Base-by-base conservation (phyloP, 441 rosid species). In the Pelargonium myrrhifolium region DNA sequence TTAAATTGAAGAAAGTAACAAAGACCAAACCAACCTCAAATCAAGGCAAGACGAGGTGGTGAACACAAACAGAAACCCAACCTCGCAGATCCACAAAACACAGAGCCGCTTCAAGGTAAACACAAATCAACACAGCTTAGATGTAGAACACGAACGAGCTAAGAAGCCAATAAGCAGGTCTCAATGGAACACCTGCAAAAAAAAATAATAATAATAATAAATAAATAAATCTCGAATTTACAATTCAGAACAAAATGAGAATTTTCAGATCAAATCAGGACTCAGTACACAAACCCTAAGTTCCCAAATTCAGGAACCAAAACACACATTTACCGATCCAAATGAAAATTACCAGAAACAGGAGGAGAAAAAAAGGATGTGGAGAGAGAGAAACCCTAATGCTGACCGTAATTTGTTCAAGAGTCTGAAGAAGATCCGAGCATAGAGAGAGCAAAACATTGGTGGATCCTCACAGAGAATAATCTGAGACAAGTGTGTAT, bases 351-450 rank as follows among this genome's bases (percentile, higher is more conserved):
- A 64, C 72, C 68, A 11, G 26, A 56, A 24, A 68, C 35, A 22
- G 12, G 24, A 18, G 24, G 7, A 45, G 4, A 24, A n/a, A 18
- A 37, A 24, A 37, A 15, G 22, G 6, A 31, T 6, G 37, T n/a
- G 17, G 9, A 37, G 6, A 37, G 69, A 14, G 17, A 59, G 64
- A 68, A 77, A 59, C 59, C 58, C 78, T 65, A 63, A 85, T 14
- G 24, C 60, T 55, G 24, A 55, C 92, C 89, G 72, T 76, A 76
- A 73, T 70, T 80, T 72, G 71, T 75, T 73, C 75, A 83, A 37
- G 68, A 75, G 77, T 51, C 59, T 21, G 70, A 68, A 65, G 62
- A 79, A 70, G 80, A 85, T 5, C 65, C 20, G 47, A 69, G 43
- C 60, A 31, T 43, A 73, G 22, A 49, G 55, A 31, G 21, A 51